A percentile compares a stretch with the other conserved stretches of the same genome.
Evolutionary conservation across 805 yeast genomes (phyloP).

Genomic region (Diddensiella santjacobensis): DNA sequence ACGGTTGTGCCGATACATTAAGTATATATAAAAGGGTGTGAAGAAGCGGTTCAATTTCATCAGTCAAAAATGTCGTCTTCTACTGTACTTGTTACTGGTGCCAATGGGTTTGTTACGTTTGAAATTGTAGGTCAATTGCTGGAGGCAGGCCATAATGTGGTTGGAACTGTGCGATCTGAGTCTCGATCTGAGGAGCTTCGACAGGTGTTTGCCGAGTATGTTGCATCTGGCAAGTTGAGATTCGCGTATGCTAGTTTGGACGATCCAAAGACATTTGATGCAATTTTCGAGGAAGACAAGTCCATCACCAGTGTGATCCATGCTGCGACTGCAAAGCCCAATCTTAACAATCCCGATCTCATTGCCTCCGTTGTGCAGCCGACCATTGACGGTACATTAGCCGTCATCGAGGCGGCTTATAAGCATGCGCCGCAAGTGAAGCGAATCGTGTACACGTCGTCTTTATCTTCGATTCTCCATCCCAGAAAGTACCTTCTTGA

Average conservation of each 20-base stretch:
- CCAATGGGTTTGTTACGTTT: background rate
- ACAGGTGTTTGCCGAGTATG: background rate
- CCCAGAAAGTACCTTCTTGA: constrained; percentile 27
- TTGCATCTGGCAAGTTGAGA: background rate
- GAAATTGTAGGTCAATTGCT: background rate
- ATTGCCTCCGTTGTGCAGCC: constrained; percentile 40
- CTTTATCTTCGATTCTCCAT: constrained; percentile 29
- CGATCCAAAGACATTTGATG: constrained; percentile 27
- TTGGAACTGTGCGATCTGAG: constrained; percentile 39
- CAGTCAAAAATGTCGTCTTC: background rate
- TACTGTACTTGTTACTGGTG: background rate
- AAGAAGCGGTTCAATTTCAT: too few species aligned
- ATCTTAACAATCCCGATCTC: constrained; percentile 33
- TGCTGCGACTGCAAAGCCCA: constrained; percentile 31
- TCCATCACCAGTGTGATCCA: constrained; percentile 28
- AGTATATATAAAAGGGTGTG: too few species aligned
- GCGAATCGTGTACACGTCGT: constrained; percentile 45
- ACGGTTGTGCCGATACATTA: too few species aligned
- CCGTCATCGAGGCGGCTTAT: constrained; percentile 39
- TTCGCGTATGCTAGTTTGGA: background rate
- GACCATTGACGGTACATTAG: constrained; percentile 45
- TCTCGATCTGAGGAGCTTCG: constrained; percentile 38
- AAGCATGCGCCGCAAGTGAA: constrained; percentile 38
- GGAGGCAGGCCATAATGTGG: background rate
- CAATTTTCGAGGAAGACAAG: constrained; percentile 35